These are phyloP conservation scores for Psidium friedrichsthalianum DNA, from an alignment of 345 rosid genomes.

Conservation along the genomic window DNA sequence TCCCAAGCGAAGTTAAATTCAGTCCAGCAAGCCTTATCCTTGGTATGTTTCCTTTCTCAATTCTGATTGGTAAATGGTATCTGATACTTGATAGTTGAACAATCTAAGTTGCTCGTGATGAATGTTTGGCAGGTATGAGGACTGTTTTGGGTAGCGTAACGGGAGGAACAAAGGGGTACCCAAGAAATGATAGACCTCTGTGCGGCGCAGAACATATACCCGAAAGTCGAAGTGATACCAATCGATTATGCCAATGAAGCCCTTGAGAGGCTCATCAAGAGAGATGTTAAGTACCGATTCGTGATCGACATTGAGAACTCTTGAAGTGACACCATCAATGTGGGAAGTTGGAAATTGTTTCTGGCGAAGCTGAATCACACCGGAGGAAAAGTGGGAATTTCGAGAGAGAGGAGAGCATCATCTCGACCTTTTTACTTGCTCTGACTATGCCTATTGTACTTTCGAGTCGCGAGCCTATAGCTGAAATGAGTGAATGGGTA, in stretches of 20 bases:
- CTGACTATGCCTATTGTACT: background rate
- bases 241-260: slow-evolving; percentile 64
- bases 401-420: background rate
- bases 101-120: background rate
- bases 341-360: background rate
- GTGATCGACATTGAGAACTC: slow-evolving; percentile 73
- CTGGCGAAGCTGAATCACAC: background rate
- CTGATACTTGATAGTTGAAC: background rate
- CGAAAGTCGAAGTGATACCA: slow-evolving; percentile 58
- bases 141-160: slow-evolving; percentile 50
- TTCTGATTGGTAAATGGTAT: background rate
- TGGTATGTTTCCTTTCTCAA: slow-evolving; percentile 15
- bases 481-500: background rate
- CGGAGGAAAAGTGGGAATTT: background rate
- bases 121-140: slow-evolving; percentile 39
- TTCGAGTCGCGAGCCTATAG: background rate
- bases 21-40: slow-evolving; percentile 51
- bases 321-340: slow-evolving; percentile 29
- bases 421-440: background rate
- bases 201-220: slow-evolving; percentile 58
- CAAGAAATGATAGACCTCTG: slow-evolving; percentile 84
- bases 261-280: slow-evolving; percentile 64
- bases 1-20: slow-evolving; percentile 72
- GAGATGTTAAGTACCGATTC: slow-evolving; percentile 71
- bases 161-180: slow-evolving; percentile 51